Conservation (phyloP, 306 rosid genomes). For the Sesbania bispinosa region DNA sequence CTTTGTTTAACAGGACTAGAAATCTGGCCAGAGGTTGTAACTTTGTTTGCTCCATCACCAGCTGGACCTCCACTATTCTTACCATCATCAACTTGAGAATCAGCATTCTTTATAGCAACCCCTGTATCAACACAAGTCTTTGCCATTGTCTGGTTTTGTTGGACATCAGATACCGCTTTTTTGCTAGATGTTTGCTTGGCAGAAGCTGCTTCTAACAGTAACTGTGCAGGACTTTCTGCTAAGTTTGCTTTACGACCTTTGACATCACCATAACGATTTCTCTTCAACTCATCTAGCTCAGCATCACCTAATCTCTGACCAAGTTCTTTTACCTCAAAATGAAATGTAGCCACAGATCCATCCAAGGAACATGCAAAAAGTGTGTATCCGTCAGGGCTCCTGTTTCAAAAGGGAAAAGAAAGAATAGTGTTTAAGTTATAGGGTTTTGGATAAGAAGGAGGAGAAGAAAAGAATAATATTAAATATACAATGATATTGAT, state of each 20-base stretch:
- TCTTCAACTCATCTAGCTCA: constrained; percentile 88
- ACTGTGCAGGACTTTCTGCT: constrained; percentile 93
- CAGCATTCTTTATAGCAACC: constrained; percentile 45
- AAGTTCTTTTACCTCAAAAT: constrained; percentile 89
- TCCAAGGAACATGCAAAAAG: constrained; percentile 98
- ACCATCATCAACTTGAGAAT: constrained; percentile 54
- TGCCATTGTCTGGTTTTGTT: constrained; percentile 45
- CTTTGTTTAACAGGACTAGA: constrained; percentile 95
- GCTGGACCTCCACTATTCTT: constrained; percentile 56
- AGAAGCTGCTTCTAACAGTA: constrained; percentile 93
- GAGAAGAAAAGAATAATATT: too few relatives aligned
- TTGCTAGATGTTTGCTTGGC: constrained; percentile 63
- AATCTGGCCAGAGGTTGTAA: constrained; percentile 49
- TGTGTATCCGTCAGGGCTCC: constrained; percentile 98
- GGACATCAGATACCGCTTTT: constrained; percentile 61
- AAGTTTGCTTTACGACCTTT: constrained; percentile 81
- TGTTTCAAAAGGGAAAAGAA: constrained; percentile 42
- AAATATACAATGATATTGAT: too few relatives aligned
- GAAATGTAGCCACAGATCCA: constrained; percentile 85
- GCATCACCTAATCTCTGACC: constrained; percentile 75
- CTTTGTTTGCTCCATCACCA: constrained; percentile 58
- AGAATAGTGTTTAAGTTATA: too few relatives aligned
- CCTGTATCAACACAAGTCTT: constrained; percentile 50
- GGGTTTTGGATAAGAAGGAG: too few relatives aligned
- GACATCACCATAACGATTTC: constrained; percentile 90